These are phyloP conservation scores for Cyberlindnera maritima DNA, from an alignment of 805 yeast species.

Conservation along the genomic window DNA sequence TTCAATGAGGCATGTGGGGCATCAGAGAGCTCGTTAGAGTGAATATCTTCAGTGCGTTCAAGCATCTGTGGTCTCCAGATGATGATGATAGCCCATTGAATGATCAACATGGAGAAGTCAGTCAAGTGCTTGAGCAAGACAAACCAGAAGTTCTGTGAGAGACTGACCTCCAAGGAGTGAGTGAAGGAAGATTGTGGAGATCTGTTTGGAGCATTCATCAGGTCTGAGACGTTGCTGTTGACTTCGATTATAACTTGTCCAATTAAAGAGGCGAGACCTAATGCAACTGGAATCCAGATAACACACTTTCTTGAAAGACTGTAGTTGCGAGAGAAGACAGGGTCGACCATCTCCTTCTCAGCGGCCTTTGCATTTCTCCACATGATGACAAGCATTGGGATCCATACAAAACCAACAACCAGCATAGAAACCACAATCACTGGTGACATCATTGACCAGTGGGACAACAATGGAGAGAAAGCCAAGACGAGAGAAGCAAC, in stretches of 20 bases:
- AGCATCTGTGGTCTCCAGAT: conserved; percentile 16
- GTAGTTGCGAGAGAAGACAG: conserved; percentile 14
- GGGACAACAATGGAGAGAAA: conserved; percentile 26
- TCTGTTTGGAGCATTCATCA: neutral
- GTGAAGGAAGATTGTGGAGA: neutral
- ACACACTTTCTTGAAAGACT: conserved; percentile 4
- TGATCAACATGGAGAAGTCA: conserved; percentile 13
- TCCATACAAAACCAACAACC: conserved; percentile 17
- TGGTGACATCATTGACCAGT: neutral
- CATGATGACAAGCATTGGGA: conserved; percentile 20
- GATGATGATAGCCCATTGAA: conserved; percentile 13
- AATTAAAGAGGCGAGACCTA: neutral
- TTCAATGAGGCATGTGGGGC: conserved; percentile 5
- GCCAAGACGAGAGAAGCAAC: neutral
- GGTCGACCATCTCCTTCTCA: conserved; percentile 15
- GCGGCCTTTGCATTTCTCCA: conserved; percentile 17
- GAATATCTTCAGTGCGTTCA: conserved; percentile 15
- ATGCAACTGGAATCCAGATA: conserved; percentile 11
- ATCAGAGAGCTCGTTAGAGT: conserved; percentile 12
- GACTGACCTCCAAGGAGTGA: conserved; percentile 5
- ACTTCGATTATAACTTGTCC: neutral
- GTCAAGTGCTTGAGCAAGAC: conserved; percentile 13
- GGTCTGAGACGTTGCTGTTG: neutral
- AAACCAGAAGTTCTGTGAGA: conserved; percentile 11
- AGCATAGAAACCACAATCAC: conserved; percentile 13